These are phyloP conservation scores for Periconia digitata DNA, from an alignment of 2,329 filamentous ascomycete genomes.

Conservation along the genomic window DNA sequence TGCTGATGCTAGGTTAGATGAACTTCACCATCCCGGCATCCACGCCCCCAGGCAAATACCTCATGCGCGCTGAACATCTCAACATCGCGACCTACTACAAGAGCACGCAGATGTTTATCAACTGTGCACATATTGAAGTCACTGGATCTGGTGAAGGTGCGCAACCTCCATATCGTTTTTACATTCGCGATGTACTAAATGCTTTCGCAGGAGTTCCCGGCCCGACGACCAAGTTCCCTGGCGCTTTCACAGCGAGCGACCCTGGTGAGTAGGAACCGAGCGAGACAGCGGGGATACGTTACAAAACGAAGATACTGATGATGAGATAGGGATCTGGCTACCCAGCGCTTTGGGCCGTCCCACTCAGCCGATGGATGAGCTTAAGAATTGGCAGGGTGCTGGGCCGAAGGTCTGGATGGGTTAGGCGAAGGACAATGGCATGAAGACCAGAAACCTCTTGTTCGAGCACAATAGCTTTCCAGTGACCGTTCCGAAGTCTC, in stretches of 20 bases:
- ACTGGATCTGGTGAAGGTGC: constrained; percentile 4
- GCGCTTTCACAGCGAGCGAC: constrained; percentile 7
- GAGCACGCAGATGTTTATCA: constrained; percentile 5
- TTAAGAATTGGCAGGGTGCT: constrained; percentile 12
- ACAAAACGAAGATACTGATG: background rate
- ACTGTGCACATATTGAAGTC: constrained; percentile 8
- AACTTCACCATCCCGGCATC: constrained; percentile 16
- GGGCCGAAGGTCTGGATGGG: constrained; percentile 7
- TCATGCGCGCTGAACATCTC: constrained; percentile 12
- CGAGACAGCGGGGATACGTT: background rate
- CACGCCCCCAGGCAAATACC: constrained; percentile 16
- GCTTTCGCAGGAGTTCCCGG: constrained; percentile 1
- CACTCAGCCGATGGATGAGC: constrained; percentile 5
- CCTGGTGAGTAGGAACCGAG: constrained; percentile 1
- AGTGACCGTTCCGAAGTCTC: no score
- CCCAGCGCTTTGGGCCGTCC: background rate
- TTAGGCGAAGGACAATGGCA: no score
- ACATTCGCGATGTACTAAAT: background rate
- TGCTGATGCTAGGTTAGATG: constrained; percentile 4
- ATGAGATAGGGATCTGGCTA: constrained; percentile 7
- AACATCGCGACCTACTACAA: constrained; percentile 5
- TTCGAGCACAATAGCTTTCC: no score
- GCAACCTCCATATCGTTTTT: no score
- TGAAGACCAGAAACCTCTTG: no score
- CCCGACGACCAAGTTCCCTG: constrained; percentile 9